Evolutionary conservation across 2,329 filamentous ascomycete species (phyloP), one percentile per base, ranked within the genome.

Genomic region (Graphium sp.): DNA sequence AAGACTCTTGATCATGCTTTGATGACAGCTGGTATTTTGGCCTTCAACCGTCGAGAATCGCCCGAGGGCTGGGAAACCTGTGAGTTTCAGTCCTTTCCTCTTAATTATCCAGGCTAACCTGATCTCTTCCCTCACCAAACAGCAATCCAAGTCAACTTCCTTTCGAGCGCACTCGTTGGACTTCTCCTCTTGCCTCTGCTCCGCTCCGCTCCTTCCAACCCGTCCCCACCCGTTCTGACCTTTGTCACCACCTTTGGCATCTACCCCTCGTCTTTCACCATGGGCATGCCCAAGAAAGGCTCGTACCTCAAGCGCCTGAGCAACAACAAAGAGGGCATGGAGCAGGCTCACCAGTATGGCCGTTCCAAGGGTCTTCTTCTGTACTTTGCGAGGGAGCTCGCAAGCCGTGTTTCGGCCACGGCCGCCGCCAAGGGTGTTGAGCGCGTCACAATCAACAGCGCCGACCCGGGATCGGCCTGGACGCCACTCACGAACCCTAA

Each of bases 11-110:
- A 53, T 18, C 49, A 53, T 35, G 49, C 45, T 11, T 34, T 53
- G 34, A 38, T 52, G 41, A 49, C 49, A 0, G 50, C 49, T 7
- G 50, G 49, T 0, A 50, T 53, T n/a, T 38, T 53, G 4, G 35
- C 49, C 13, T 53, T 52, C 13, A 35, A 48, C 15, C 45, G 48
- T 20, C 44, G 43, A 32, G 41, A 46, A 29, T 52, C 49, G 6
- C 47, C 49, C 5, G 49, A 53, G 32, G 50, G 49, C 23, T 53
- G 49, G 49, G 49, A 53, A 41, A 50, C 46, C 1, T 47, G 45
- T 47, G 32, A 40, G 47, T 41, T 13, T 10, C 12, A 21, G 11
- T 15, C 24, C 21, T 25, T 15, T 11, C 9, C 16, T 22, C 18
- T 19, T 21, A 6, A 10, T 4, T 16, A 6, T 7, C 19, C 15